phyloP scores from a whole-genome alignment of 2,329 filamentous ascomycete species.

The Cladobotryum mycophilum region DNA sequence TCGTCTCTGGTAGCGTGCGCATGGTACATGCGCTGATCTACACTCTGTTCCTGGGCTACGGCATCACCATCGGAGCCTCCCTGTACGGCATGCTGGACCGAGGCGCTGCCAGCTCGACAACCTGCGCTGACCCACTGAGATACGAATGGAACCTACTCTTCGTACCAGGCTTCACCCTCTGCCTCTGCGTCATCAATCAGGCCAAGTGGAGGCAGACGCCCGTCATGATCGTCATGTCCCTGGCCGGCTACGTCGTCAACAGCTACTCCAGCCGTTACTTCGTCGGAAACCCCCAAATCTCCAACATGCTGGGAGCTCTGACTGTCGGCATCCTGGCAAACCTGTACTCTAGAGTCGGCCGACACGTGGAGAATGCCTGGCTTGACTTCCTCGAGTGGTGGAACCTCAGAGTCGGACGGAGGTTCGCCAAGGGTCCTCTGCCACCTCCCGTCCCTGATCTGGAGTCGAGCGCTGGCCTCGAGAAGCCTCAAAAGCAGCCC shows the following conservation, averaged over 20 bases:
- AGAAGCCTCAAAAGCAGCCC: slow-evolving; percentile 24
- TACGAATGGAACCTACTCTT: slow-evolving; percentile 58
- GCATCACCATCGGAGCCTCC: slow-evolving; percentile 63
- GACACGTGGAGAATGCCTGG: slow-evolving; percentile 49
- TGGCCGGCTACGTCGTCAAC: slow-evolving; percentile 70
- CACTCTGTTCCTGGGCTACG: slow-evolving; percentile 66
- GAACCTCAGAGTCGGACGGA: slow-evolving; percentile 38
- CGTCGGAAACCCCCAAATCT: slow-evolving; percentile 63
- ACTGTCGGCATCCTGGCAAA: slow-evolving; percentile 73
- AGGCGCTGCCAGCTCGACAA: slow-evolving; percentile 41
- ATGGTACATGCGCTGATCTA: slow-evolving; percentile 74
- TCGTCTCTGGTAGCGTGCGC: slow-evolving; percentile 65
- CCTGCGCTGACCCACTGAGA: slow-evolving; percentile 39
- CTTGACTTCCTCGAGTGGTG: slow-evolving; percentile 44
- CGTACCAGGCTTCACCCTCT: slow-evolving; percentile 67
- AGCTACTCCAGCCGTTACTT: slow-evolving; percentile 65
- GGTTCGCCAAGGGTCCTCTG: slow-evolving; percentile 24
- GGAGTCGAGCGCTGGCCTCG: slow-evolving; percentile 24
- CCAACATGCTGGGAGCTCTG: slow-evolving; percentile 71
- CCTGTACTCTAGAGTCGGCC: slow-evolving; percentile 64
- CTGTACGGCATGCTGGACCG: slow-evolving; percentile 59
- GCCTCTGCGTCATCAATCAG: slow-evolving; percentile 73
- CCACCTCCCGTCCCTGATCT: slow-evolving; percentile 27
- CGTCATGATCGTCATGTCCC: slow-evolving; percentile 66
- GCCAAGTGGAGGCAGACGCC: slow-evolving; percentile 74